Evolutionary conservation across 1,139 yeast species (phyloP), one percentile per base, ranked within the genome.

Genomic region (Candida sojae): DNA sequence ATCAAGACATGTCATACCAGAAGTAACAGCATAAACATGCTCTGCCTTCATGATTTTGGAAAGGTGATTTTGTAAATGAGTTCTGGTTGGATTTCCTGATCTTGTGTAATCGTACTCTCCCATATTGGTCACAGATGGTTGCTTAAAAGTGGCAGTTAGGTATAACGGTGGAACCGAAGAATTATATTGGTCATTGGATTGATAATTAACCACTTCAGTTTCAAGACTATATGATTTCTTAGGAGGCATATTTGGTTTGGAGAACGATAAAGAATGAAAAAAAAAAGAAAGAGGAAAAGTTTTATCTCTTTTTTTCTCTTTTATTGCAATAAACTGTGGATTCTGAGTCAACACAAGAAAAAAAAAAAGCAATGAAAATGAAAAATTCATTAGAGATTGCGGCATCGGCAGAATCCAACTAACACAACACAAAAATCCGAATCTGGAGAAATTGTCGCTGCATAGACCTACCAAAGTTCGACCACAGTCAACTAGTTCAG

Each of bases 81-180:
- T 82, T 66, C 97, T 77, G 1, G 97, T 89, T 30, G 97, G 97
- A 66, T 91, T 91, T 2, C 97, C 97, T n/a, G 95, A 86, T 60
- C 97, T 77, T 0, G 97, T 89, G 66, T 91, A 91, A 67, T 91
- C 97, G 65, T 87, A 91, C 60, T 84, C 87, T 5, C 95, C 93
- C 87, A 87, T 83, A 57, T 86, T 84, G 39, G 82, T 62, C 70
- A 88, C 73, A 6, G 90, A 84, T 40, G 79, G 82, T 66, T 89
- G 95, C 67, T 90, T 91, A 71, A 92, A 92, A 9, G 98, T 92
- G 12, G 98, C 96, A 1, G 96, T 83, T 66, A 89, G 96, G 68
- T 92, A 92, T 47, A 92, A 77, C 7, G 98, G 97, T 13, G 96
- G 88, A 30, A 87, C 86, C 3, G 96, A 86, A 1, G 97, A 84